Evolutionary conservation across 768 basidiomycete species (phyloP).

Genomic region (Clitopilus passeckerianus): DNA sequence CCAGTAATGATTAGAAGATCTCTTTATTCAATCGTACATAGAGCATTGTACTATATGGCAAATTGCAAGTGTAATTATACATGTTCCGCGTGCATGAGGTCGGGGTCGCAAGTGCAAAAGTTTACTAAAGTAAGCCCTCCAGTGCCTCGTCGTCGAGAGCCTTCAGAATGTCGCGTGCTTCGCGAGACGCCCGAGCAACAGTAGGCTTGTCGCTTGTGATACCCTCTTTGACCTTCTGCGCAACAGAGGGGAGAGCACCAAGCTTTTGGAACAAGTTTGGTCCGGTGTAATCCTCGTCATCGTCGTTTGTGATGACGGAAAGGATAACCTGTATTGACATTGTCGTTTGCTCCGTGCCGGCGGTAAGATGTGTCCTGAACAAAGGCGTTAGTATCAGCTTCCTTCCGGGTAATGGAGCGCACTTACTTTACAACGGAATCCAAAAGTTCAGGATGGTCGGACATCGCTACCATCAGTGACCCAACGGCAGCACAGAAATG

Average conservation of each 20-base stretch:
- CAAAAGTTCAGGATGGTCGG: conserved; percentile 57
- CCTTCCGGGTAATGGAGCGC: neutral
- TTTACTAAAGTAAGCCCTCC: conserved; percentile 36
- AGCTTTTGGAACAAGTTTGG: conserved; percentile 62
- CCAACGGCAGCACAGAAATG: conserved; percentile 65
- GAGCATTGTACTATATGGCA: neutral
- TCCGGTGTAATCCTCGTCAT: conserved; percentile 32
- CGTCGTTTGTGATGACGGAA: conserved; percentile 45
- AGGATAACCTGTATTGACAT: conserved; percentile 59
- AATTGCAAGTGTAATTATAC: neutral
- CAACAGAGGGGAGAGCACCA: conserved; percentile 53
- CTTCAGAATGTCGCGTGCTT: conserved; percentile 71
- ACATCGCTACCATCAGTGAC: conserved; percentile 56
- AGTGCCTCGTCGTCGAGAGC: conserved; percentile 37
- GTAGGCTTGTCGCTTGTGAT: conserved; percentile 63
- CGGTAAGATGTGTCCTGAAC: conserved; percentile 53
- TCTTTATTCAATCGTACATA: neutral
- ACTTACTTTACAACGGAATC: conserved; percentile 65
- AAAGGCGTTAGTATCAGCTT: conserved; percentile 3
- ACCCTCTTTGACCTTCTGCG: conserved; percentile 70
- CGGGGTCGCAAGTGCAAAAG: neutral
- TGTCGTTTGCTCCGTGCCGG: conserved; percentile 63
- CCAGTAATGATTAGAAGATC: neutral
- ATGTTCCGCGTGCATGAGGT: neutral
- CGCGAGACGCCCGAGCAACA: conserved; percentile 76